Evolutionary conservation across 805 yeast species (phyloP).

Genomic region (Zygosaccharomyces lentus): DNA sequence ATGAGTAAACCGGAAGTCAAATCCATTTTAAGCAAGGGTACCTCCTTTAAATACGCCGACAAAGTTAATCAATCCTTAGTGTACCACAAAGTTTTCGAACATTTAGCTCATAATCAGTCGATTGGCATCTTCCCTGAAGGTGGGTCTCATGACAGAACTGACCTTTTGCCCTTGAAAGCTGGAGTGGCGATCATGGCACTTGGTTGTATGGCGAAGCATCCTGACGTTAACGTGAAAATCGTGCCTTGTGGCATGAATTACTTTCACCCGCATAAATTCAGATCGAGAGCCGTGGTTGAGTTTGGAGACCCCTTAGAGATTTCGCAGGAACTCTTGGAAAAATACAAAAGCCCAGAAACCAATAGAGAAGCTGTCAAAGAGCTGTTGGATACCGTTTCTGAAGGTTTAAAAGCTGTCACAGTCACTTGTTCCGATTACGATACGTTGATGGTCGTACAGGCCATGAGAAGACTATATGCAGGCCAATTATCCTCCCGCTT

Average conservation of each 20-base stretch:
- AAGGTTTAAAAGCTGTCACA: constrained; percentile 77
- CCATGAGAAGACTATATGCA: constrained; percentile 84
- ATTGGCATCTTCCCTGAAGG: constrained; percentile 97
- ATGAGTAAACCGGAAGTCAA: constrained; percentile 40
- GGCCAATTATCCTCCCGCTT: constrained; percentile 65
- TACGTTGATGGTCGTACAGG: constrained; percentile 82
- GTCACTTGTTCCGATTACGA: constrained; percentile 87
- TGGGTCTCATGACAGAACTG: constrained; percentile 95
- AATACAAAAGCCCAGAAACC: constrained; percentile 60
- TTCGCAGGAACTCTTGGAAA: constrained; percentile 52
- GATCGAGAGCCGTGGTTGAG: constrained; percentile 93
- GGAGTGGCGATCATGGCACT: constrained; percentile 98
- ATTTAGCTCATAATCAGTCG: constrained; percentile 73
- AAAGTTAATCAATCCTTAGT: constrained; percentile 84
- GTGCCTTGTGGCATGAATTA: constrained; percentile 98
- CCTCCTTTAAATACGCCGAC: constrained; percentile 66
- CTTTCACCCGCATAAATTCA: constrained; percentile 90
- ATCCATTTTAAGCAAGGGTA: constrained; percentile 46
- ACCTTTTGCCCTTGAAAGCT: constrained; percentile 85
- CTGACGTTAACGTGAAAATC: constrained; percentile 72
- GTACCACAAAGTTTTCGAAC: constrained; percentile 79
- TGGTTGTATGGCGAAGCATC: constrained; percentile 81
- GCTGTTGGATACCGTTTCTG: constrained; percentile 63
- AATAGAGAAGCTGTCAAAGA: constrained; percentile 70
- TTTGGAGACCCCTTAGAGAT: constrained; percentile 86